Base-by-base conservation (phyloP, 352 stramenopile species). In the Phytophthora syringae region DNA sequence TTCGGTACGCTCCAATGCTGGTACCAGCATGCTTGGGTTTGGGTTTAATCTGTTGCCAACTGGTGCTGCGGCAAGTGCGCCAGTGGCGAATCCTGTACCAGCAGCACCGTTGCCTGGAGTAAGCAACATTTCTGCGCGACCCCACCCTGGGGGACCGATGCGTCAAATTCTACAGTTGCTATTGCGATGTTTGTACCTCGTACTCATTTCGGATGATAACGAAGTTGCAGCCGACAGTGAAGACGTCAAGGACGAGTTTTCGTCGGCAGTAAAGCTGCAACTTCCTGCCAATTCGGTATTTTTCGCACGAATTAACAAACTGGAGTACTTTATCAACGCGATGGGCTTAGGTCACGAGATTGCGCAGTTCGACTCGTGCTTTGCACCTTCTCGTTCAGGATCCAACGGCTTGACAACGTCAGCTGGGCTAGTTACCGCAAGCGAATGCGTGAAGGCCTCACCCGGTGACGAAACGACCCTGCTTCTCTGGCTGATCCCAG, bases 271-370 rank as follows among this genome's bases (percentile, higher is more conserved):
- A 7, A 67, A 86, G 52, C 66, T 85, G 30, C 76, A 67, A 13
- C 60, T 87, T 66, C 74, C 77, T 48, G 71, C 60, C 34, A 82
- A 88, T 45, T 84, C 76, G 16, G 76, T 90, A 13, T 94, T 93
- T 70, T 84, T 89, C 36, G 74, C 80, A 16, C 80, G 80, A 11
- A 84, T 94, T 44, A 91, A 90, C 70, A 93, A 93, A 60, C 72
- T 95, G 3, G 86, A 93, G 60, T 93, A 95, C 63, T 95, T 93
- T 61, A 81, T 93, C 24, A 88, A 95, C 44, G 77, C 82, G 0
- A 89, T 95, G 81, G 79, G 82, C 7, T 66, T 95, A 13, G 84
- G 82, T 3, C 80, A 88, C 20, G 86, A 93, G 22, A 79, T 79
- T 20, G 78, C 82, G 32, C 82, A 91, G 59, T 89, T 86, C 43